These are phyloP conservation scores for Boletus subcaerulescens DNA, from an alignment of 768 basidiomycete genomes.

Conservation along the genomic window DNA sequence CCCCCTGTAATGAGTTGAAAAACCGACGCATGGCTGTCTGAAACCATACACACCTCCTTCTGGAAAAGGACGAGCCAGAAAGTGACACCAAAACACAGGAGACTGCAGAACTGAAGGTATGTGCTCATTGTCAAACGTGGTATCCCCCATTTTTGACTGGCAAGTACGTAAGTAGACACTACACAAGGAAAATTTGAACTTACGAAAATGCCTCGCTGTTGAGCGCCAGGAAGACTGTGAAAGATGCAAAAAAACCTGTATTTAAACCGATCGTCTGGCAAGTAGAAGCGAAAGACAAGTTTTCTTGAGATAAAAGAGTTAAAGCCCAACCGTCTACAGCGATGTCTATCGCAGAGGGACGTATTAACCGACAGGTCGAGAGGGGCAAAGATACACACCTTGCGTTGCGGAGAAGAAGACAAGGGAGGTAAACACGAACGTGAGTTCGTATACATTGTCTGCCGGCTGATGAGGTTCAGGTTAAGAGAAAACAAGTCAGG, in stretches of 20 bases:
- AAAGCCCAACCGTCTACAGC: constrained; percentile 94
- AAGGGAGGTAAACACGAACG: constrained; percentile 80
- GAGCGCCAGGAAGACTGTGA: constrained; percentile 95
- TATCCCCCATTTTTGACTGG: constrained; percentile 72
- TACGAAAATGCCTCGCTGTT: constrained; percentile 92
- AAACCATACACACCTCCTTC: constrained; percentile 65
- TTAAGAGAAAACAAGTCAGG: not conserved
- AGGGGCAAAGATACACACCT: constrained; percentile 47
- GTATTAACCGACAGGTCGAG: constrained; percentile 12
- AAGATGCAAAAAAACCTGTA: constrained; percentile 92
- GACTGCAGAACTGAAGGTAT: constrained; percentile 85
- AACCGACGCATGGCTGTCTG: not conserved
- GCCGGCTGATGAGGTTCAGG: constrained; percentile 56
- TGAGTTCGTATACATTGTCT: constrained; percentile 73
- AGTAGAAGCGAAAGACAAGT: constrained; percentile 94
- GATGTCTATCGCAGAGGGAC: constrained; percentile 59
- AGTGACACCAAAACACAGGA: constrained; percentile 81
- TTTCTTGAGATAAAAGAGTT: constrained; percentile 86
- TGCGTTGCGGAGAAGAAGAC: constrained; percentile 97
- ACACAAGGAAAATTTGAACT: constrained; percentile 21
- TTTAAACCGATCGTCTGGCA: constrained; percentile 98
- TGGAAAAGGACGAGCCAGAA: constrained; percentile 85
- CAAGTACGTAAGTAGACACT: constrained; percentile 5
- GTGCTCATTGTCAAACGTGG: constrained; percentile 68
- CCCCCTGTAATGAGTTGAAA: constrained; percentile 49